Conservation (phyloP, 306 rosid genomes). For the Sophora flavescens region DNA sequence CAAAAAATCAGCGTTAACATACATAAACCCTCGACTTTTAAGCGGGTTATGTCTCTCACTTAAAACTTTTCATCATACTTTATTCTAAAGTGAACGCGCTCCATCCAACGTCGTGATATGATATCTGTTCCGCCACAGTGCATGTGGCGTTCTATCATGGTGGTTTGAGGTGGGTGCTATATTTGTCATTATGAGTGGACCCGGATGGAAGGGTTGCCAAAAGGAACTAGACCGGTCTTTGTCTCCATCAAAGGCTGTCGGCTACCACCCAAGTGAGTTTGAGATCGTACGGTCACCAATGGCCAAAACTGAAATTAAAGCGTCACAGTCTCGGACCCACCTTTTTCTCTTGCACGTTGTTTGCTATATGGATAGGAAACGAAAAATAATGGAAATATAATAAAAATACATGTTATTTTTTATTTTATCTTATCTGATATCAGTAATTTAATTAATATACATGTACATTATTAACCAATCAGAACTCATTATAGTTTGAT, state of each 20-base stretch:
- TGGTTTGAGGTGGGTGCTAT: not conserved
- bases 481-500: too few species aligned
- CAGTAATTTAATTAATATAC: too few species aligned
- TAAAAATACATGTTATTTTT: too few species aligned
- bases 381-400: too few species aligned
- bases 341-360: not conserved
- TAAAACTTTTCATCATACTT: constrained; percentile 82
- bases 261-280: constrained; percentile 46
- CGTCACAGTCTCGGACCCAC: constrained; percentile 35
- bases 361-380: too few species aligned
- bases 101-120: constrained; percentile 12
- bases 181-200: constrained; percentile 37
- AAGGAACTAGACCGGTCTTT: constrained; percentile 91
- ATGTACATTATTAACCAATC: too few species aligned
- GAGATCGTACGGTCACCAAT: constrained; percentile 57
- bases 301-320: constrained; percentile 42
- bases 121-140: not conserved
- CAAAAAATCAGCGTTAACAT: too few species aligned
- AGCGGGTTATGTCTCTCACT: constrained; percentile 50
- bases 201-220: constrained; percentile 68
- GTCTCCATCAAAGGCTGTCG: constrained; percentile 62
- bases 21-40: constrained; percentile 62
- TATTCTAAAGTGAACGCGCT: constrained; percentile 66
- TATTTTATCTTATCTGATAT: too few species aligned
- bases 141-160: constrained; percentile 31